Conservation (phyloP, 108 stramenopile genomes). For the Aureococcus anophagefferens region DNA sequence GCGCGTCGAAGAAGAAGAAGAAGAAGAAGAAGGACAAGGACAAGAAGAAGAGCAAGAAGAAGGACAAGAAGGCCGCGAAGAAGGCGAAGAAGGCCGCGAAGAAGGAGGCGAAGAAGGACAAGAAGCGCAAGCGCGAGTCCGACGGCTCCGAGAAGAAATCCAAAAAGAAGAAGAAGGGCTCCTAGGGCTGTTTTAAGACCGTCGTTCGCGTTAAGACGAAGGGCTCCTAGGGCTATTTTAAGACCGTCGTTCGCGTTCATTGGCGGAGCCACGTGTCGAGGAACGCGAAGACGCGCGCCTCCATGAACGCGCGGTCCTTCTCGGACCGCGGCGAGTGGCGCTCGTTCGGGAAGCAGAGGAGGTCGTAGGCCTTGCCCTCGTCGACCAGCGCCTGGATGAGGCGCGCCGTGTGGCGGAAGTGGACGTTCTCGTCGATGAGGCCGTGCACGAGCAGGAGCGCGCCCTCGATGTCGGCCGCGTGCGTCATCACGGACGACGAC, state of each 20-base stretch:
- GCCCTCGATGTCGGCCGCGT: slow-evolving; percentile 65
- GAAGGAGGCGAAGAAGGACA: background rate
- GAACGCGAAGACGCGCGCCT: slow-evolving; percentile 51
- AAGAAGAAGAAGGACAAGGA: background rate
- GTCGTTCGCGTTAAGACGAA: no score
- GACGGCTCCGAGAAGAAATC: background rate
- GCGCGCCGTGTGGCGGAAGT: slow-evolving; percentile 81
- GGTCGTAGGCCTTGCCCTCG: slow-evolving; percentile 70
- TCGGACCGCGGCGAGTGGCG: slow-evolving; percentile 75
- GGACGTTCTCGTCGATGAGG: slow-evolving; percentile 89
- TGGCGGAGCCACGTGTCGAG: slow-evolving; percentile 10
- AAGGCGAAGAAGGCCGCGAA: background rate
- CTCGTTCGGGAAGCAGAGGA: slow-evolving; percentile 84
- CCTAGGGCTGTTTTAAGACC: no score
- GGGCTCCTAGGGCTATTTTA: no score
- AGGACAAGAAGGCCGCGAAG: background rate
- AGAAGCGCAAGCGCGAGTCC: background rate
- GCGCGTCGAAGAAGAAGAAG: background rate
- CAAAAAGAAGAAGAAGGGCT: no score
- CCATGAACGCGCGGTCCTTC: slow-evolving; percentile 72
- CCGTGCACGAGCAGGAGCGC: slow-evolving; percentile 83
- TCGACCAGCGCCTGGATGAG: slow-evolving; percentile 75
- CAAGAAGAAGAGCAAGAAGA: background rate
- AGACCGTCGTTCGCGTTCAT: no score
- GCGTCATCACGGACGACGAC: slow-evolving; percentile 55